Conservation (phyloP, 176 grass and related monocot genomes). For the Oryza longistaminata region DNA sequence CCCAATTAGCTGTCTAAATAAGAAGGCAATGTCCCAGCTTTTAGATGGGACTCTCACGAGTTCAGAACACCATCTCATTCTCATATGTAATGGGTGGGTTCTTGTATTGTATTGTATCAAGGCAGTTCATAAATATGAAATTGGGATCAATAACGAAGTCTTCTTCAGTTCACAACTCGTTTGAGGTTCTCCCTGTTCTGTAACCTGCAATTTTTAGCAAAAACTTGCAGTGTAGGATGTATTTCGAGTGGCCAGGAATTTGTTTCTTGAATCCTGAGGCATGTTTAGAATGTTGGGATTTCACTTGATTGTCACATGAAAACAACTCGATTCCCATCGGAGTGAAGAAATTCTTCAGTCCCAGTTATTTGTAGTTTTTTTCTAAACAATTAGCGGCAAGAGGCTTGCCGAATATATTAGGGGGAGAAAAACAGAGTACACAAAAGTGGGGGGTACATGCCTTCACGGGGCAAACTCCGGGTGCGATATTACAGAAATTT, state of each 20-base stretch:
- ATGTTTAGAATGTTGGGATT: neutral
- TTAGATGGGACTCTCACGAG: conserved; percentile 38
- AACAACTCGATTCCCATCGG: neutral
- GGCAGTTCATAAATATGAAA: neutral
- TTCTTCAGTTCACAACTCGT: neutral
- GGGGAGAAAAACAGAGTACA: too few relatives aligned
- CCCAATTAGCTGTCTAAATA: conserved; percentile 31
- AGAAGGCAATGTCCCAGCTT: conserved; percentile 24
- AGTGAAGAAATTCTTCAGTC: neutral
- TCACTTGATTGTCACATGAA: neutral
- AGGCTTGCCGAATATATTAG: too few relatives aligned
- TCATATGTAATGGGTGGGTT: neutral
- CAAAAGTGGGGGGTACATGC: too few relatives aligned
- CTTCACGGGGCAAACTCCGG: too few relatives aligned
- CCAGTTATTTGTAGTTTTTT: neutral
- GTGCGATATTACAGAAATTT: too few relatives aligned
- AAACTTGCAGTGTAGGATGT: too few relatives aligned
- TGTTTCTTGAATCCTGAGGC: neutral
- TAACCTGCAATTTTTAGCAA: neutral
- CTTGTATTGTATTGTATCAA: neutral
- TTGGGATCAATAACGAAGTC: neutral
- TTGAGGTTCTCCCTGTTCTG: neutral
- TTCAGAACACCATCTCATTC: conserved; percentile 9
- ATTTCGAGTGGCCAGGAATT: neutral
- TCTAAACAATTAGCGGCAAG: too few relatives aligned